phyloP scores from a whole-genome alignment of 345 rosid genomes.

The Reutealis trisperma region DNA sequence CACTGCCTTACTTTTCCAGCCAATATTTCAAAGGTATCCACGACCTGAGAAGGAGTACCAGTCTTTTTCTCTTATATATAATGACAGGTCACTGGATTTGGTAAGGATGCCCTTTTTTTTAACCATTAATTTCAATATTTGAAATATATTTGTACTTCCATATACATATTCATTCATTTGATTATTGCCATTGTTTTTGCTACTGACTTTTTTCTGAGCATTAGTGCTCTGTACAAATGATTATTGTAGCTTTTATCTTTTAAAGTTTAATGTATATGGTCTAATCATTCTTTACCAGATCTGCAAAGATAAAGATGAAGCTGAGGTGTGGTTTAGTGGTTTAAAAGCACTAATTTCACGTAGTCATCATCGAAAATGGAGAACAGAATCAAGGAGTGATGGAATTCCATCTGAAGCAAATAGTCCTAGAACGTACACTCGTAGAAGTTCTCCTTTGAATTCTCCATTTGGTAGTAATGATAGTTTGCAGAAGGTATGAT shows the following conservation, averaged over 20 bases:
- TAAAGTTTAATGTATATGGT: slow-evolving; percentile 13
- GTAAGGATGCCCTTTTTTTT: slow-evolving; percentile 41
- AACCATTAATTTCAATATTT: slow-evolving; percentile 11
- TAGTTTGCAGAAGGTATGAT: slow-evolving; percentile 77
- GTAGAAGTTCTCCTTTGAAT: slow-evolving; percentile 86
- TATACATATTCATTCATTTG: slow-evolving; percentile 1
- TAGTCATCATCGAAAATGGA: slow-evolving; percentile 56
- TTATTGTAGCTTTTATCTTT: neutral
- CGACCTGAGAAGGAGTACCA: slow-evolving; percentile 99
- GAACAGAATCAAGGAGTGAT: slow-evolving; percentile 75
- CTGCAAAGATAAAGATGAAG: slow-evolving; percentile 85
- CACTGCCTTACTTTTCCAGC: slow-evolving; percentile 48
- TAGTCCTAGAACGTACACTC: slow-evolving; percentile 89
- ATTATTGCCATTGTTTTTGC: slow-evolving; percentile 18
- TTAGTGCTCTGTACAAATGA: neutral
- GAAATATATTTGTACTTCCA: neutral
- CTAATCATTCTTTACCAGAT: slow-evolving; percentile 41
- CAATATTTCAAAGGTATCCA: slow-evolving; percentile 95
- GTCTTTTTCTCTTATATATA: slow-evolving; percentile 95
- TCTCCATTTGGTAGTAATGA: slow-evolving; percentile 89
- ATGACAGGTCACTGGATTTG: slow-evolving; percentile 92
- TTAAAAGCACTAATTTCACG: slow-evolving; percentile 73
- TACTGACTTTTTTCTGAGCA: neutral
- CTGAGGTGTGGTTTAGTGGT: slow-evolving; percentile 86
- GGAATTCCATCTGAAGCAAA: slow-evolving; percentile 72